Percentiles rank a stretch among this genome's conserved stretches.
These are phyloP conservation scores for Ceratocystis eucalypticola DNA, from an alignment of 2,329 filamentous ascomycete genomes.

Conservation along the genomic window DNA sequence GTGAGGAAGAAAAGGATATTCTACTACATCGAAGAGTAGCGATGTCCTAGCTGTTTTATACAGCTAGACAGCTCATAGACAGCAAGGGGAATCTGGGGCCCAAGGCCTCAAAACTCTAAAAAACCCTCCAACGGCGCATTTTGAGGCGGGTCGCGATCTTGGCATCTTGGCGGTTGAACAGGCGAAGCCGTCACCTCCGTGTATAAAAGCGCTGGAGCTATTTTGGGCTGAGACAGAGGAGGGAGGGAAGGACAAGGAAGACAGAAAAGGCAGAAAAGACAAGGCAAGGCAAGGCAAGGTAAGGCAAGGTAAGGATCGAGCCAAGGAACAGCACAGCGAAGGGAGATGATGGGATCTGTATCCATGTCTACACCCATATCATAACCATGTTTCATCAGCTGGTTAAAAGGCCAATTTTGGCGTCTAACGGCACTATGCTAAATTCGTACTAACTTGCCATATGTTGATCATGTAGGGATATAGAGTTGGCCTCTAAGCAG, in stretches of 20 bases:
- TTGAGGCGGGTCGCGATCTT: not conserved
- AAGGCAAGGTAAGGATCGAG: no score
- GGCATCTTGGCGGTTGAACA: not conserved
- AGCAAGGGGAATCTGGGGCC: not conserved
- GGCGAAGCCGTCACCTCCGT: constrained; percentile 1
- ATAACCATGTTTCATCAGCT: no score
- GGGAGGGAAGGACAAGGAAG: not conserved
- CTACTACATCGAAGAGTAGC: not conserved
- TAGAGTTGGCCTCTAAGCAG: not conserved
- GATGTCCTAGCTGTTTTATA: not conserved
- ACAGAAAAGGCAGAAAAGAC: no score
- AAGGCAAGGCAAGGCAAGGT: no score
- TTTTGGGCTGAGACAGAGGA: not conserved
- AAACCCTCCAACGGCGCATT: not conserved
- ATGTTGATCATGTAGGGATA: not conserved
- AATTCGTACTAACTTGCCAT: no score
- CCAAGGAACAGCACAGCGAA: no score
- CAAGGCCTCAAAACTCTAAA: not conserved
- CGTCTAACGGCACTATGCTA: no score
- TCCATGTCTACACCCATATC: no score
- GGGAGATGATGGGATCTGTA: no score
- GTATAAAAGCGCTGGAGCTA: not conserved
- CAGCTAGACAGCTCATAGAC: not conserved
- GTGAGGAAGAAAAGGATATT: not conserved
- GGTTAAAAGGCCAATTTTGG: no score